Conservation (phyloP, 805 yeast genomes). For the Candida sanyiensis region DNA sequence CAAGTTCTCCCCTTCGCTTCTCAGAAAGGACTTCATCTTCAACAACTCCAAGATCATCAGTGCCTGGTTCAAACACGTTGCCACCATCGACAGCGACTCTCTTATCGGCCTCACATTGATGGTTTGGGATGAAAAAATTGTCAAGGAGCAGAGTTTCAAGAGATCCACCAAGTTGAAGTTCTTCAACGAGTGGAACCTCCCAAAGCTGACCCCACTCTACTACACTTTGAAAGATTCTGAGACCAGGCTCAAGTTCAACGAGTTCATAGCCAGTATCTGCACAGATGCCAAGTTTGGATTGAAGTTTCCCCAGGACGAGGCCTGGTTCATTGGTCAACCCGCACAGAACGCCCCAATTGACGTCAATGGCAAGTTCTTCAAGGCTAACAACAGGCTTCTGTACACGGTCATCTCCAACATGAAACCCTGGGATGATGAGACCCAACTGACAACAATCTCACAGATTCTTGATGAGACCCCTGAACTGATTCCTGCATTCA, state of each 20-base stretch:
- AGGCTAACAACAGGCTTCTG: conserved; percentile 60
- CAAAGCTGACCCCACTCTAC: conserved; percentile 50
- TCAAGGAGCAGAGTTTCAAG: conserved; percentile 55
- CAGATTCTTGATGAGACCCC: conserved; percentile 48
- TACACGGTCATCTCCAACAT: conserved; percentile 56
- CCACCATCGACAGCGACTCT: conserved; percentile 45
- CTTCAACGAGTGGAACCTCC: conserved; percentile 70
- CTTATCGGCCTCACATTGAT: conserved; percentile 36
- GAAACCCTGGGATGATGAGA: conserved; percentile 76
- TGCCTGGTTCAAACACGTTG: conserved; percentile 61
- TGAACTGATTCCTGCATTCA: conserved; percentile 71
- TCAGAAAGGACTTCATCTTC: conserved; percentile 58
- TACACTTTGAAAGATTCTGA: conserved; percentile 30
- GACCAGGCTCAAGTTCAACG: conserved; percentile 35
- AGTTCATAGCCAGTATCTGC: conserved; percentile 44
- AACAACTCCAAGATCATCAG: conserved; percentile 54
- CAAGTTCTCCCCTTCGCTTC: conserved; percentile 41
- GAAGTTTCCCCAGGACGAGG: conserved; percentile 39
- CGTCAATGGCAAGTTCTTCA: conserved; percentile 48
- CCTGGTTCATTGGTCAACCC: conserved; percentile 39
- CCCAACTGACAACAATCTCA: conserved; percentile 52
- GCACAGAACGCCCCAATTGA: conserved; percentile 28
- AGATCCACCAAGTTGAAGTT: conserved; percentile 68
- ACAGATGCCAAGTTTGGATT: conserved; percentile 47
- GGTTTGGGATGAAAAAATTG: conserved; percentile 44